These are phyloP conservation scores for Whalleya microplaca DNA, from an alignment of 2,329 filamentous ascomycete species.

Conservation along the genomic window DNA sequence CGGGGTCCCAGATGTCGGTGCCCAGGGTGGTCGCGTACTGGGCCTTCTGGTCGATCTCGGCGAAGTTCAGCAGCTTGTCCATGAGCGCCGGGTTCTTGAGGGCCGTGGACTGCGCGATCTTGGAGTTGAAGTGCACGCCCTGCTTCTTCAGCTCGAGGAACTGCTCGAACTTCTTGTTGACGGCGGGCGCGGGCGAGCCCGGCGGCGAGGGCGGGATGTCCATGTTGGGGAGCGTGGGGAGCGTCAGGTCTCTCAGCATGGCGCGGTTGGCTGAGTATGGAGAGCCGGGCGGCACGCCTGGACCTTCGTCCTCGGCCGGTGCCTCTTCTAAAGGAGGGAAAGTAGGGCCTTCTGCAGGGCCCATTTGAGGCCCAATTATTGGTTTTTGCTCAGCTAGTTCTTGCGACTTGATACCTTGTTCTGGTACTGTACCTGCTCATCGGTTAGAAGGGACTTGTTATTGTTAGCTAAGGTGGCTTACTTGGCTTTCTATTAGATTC, in stretches of 20 bases:
- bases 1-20: conserved; percentile 61
- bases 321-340: conserved; percentile 39
- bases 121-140: conserved; percentile 77
- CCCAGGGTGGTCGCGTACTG: conserved; percentile 70
- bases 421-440: conserved; percentile 12
- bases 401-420: conserved; percentile 11
- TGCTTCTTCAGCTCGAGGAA: conserved; percentile 79
- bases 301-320: conserved; percentile 29
- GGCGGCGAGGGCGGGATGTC: conserved; percentile 76
- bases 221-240: conserved; percentile 73
- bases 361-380: conserved; percentile 38
- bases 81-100: conserved; percentile 73
- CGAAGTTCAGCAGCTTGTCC: conserved; percentile 74
- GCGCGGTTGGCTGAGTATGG: conserved; percentile 70
- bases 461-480: conserved; percentile 21
- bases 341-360: conserved; percentile 27
- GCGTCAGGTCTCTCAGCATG: conserved; percentile 71
- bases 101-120: conserved; percentile 67
- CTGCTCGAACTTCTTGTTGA: conserved; percentile 70
- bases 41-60: conserved; percentile 52
- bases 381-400: conserved; percentile 20
- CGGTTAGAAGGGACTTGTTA: conserved; percentile 5
- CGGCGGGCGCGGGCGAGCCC: conserved; percentile 54
- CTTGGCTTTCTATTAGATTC: conserved; percentile 21
- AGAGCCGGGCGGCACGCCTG: conserved; percentile 50